phyloP scores from a whole-genome alignment of 2,329 filamentous ascomycete species.

The Rutstroemia sp. region DNA sequence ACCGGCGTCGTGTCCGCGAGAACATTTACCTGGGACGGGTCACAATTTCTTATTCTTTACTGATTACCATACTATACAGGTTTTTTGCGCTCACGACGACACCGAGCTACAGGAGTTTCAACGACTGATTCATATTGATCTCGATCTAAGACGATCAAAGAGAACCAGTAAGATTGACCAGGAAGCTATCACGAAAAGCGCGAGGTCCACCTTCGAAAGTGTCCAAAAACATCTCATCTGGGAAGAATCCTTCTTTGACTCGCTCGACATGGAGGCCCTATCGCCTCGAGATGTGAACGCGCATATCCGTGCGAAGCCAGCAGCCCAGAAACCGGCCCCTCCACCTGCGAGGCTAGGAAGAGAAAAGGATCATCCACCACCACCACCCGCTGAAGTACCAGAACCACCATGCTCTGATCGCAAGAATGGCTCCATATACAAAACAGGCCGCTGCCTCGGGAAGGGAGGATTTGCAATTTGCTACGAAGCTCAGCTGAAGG shows the following conservation, averaged over 20 bases:
- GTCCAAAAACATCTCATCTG: slow-evolving; percentile 16
- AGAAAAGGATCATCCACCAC: slow-evolving; percentile 60
- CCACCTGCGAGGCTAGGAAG: slow-evolving; percentile 37
- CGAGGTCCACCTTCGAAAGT: slow-evolving; percentile 13
- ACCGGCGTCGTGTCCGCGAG: slow-evolving; percentile 15
- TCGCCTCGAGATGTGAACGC: slow-evolving; percentile 59
- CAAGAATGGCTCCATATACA: slow-evolving; percentile 63
- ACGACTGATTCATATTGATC: slow-evolving; percentile 6
- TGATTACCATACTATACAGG: slow-evolving; percentile 25
- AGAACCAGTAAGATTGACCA: slow-evolving; percentile 5
- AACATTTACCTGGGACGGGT: slow-evolving; percentile 5
- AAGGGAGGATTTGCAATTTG: slow-evolving; percentile 81
- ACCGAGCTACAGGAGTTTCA: slow-evolving; percentile 14
- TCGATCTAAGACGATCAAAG: slow-evolving; percentile 7
- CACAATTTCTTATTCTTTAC: slow-evolving; percentile 26
- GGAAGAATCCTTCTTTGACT: slow-evolving; percentile 31
- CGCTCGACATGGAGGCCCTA: slow-evolving; percentile 53
- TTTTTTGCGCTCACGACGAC: slow-evolving; percentile 23
- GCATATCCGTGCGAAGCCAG: slow-evolving; percentile 40
- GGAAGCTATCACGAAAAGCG: slow-evolving; percentile 16
- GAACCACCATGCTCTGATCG: slow-evolving; percentile 63
- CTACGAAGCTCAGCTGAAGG: slow-evolving; percentile 62
- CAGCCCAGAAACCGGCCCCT: slow-evolving; percentile 40
- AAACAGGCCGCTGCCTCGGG: slow-evolving; percentile 65
- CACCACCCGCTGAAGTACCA: slow-evolving; percentile 51